A percentile compares a stretch with the other conserved stretches of the same genome.
These are phyloP conservation scores for Paulownia fortunei DNA, from an alignment of 257 asterid species.

Conservation along the genomic window DNA sequence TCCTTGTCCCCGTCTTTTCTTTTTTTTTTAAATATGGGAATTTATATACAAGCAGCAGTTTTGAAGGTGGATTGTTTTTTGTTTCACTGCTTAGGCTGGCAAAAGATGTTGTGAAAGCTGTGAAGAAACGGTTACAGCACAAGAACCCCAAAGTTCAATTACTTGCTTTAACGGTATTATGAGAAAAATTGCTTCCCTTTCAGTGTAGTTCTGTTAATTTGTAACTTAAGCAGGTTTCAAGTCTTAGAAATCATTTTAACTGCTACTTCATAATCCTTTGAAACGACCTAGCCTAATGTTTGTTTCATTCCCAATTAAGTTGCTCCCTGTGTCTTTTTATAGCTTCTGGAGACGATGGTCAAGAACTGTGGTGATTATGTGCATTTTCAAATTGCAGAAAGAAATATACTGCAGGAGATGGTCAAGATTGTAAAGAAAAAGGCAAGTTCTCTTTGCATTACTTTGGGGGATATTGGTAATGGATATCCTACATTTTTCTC, in stretches of 20 bases:
- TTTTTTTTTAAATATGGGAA: no score
- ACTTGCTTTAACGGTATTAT: conserved; percentile 86
- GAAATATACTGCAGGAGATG: conserved; percentile 85
- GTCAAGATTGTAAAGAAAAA: conserved; percentile 88
- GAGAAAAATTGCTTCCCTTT: background rate
- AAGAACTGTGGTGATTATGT: conserved; percentile 95
- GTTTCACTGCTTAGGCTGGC: conserved; percentile 56
- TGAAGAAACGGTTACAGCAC: conserved; percentile 92
- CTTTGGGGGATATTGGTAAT: conserved; percentile 5
- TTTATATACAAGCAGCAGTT: no score
- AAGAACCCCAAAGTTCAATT: conserved; percentile 91
- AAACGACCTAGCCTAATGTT: background rate
- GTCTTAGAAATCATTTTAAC: background rate
- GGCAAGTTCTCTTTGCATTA: conserved; percentile 45
- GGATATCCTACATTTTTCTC: background rate
- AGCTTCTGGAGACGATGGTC: conserved; percentile 98
- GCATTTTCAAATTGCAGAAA: conserved; percentile 93
- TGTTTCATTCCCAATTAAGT: conserved; percentile 22
- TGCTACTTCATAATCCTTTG: background rate
- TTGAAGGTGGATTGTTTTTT: background rate
- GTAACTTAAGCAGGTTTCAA: background rate
- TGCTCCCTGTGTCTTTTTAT: conserved; percentile 23
- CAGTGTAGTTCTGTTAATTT: background rate
- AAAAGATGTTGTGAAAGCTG: conserved; percentile 84
- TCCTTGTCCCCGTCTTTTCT: background rate